phyloP scores from a whole-genome alignment of 1,139 yeast genomes.

The Casaregolazyma suthepensis region DNA sequence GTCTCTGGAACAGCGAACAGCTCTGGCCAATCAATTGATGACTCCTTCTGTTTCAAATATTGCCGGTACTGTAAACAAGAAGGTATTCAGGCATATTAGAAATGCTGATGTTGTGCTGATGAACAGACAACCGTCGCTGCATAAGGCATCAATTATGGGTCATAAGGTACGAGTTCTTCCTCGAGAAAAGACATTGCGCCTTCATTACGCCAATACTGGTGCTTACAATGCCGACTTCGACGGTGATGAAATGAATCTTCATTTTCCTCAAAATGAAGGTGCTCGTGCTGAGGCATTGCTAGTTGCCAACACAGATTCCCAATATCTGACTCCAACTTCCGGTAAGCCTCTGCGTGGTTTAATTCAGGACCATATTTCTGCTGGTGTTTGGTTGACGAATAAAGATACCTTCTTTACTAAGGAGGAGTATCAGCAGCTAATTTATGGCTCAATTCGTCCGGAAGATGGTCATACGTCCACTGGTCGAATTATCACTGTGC shows the following conservation, averaged over 20 bases:
- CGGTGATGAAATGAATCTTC: conserved; percentile 99
- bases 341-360: conserved; percentile 98
- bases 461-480: conserved; percentile 95
- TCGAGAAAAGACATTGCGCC: conserved; percentile 91
- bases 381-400: conserved; percentile 96
- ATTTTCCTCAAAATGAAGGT: conserved; percentile 97
- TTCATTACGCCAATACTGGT: conserved; percentile 98
- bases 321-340: conserved; percentile 95
- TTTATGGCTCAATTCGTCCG: conserved; percentile 92
- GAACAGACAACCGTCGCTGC: conserved; percentile 99
- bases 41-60: conserved; percentile 63
- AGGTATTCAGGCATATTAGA: conserved; percentile 88
- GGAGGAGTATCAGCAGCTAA: conserved; percentile 86
- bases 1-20: conserved; percentile 90
- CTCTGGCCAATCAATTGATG: conserved; percentile 89
- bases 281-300: conserved; percentile 95
- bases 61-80: conserved; percentile 64
- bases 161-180: conserved; percentile 96
- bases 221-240: conserved; percentile 99
- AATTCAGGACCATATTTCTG: conserved; percentile 97
- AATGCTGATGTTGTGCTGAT: conserved; percentile 93
- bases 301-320: conserved; percentile 94
- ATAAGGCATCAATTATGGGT: conserved; percentile 99
- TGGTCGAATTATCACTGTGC: conserved; percentile 66
- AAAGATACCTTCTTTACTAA: conserved; percentile 88